Evolutionary conservation across 2,329 filamentous ascomycete genomes (phyloP), one percentile per base, ranked within the genome.

Genomic region (Pseudogymnoascus sp.): DNA sequence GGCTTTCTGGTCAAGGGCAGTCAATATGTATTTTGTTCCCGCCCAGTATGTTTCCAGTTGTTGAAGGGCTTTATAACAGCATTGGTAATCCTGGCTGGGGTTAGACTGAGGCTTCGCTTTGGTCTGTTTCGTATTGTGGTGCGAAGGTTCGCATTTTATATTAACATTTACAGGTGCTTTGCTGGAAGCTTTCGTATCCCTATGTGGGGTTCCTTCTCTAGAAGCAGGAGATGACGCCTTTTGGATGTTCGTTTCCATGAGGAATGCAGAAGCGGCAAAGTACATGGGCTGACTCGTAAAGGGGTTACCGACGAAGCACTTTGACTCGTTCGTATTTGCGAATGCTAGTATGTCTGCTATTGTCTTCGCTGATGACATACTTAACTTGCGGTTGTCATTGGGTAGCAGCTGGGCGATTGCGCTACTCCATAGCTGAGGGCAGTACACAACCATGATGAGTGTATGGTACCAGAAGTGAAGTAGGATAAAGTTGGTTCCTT

Each of bases 281-380:
- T 96, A 96, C 71, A 96, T 96, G 0, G 91, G 91, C 74, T 96
- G 91, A 59, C 89, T 91, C 0, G 90, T 95, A 68, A 96, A 96
- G 0, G 91, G 91, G 65, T 95, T 96, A 1, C 91, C 90, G 36
- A 93, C 88, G 63, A 93, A 91, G 68, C 91, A 93, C 73, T 90
- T 92, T 0, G 89, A 86, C 72, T 96, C 90, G 61, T 95, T 90
- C 8, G 96, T 77, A 71, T 96, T 90, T 0, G 91, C 90, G 73
- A 96, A 96, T 0, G 89, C 88, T 7, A 96, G 76, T 14, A 96
- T 96, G 69, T 96, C 91, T 36, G 90, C 91, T 65, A 96, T 95
- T 0, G 91, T 96, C 77, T 96, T 96, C 11, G 91, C 92, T 23
- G 71, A 72, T 28, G 70, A 72, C 70, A 73, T 73, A 66, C 69